Evolutionary conservation across 331 rosid species (phyloP).

Genomic region (Rosa hybrid): DNA sequence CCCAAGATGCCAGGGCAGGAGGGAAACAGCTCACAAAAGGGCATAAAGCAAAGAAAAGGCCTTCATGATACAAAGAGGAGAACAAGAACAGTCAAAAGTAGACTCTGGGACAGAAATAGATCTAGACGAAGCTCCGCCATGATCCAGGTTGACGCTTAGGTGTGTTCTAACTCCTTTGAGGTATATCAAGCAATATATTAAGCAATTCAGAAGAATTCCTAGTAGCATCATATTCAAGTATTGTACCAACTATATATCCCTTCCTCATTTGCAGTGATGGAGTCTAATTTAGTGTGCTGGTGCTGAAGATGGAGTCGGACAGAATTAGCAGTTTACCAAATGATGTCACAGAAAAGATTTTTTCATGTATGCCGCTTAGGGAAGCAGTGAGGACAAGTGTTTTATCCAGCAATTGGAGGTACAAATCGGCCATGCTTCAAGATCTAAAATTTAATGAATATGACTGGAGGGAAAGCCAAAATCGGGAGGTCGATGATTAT

Average conservation of each 20-base stretch:
- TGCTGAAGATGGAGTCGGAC: neutral
- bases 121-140: too few species aligned
- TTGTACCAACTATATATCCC: neutral
- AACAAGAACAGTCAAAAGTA: too few species aligned
- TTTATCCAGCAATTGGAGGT: slow-evolving; percentile 57
- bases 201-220: too few species aligned
- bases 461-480: too few species aligned
- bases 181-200: too few species aligned
- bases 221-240: too few species aligned
- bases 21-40: too few species aligned
- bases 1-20: too few species aligned
- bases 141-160: neutral
- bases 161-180: neutral
- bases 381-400: slow-evolving; percentile 58
- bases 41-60: too few species aligned
- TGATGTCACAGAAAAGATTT: slow-evolving; percentile 29
- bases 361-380: slow-evolving; percentile 32
- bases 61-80: too few species aligned
- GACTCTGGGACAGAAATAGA: too few species aligned
- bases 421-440: slow-evolving; percentile 43
- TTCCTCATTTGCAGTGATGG: neutral
- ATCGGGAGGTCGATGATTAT: too few species aligned
- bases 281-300: neutral
- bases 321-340: slow-evolving; percentile 34
- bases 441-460: slow-evolving; percentile 39